phyloP scores from a whole-genome alignment of 2,329 filamentous ascomycete genomes.

The Penicillium sclerotiorum region DNA sequence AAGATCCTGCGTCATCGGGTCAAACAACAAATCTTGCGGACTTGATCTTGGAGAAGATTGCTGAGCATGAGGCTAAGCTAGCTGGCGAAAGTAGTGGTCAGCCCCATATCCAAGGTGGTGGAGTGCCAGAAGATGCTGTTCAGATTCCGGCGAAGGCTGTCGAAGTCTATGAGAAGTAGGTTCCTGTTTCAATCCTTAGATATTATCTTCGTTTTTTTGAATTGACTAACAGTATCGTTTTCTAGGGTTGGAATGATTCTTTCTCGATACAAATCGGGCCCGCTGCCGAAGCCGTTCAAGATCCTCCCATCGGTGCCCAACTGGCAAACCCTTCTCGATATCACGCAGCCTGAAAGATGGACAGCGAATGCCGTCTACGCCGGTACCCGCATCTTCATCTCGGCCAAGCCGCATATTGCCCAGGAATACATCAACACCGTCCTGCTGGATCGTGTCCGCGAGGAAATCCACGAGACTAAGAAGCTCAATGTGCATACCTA shows the following conservation, averaged over 20 bases:
- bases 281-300: conserved; percentile 96
- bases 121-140: conserved; percentile 73
- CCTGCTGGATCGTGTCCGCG: conserved; percentile 84
- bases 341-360: conserved; percentile 79
- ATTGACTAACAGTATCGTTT: conserved; percentile 15
- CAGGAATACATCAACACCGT: conserved; percentile 86
- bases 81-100: conserved; percentile 40
- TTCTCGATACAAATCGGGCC: conserved; percentile 92
- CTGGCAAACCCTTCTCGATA: conserved; percentile 84
- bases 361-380: conserved; percentile 83
- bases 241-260: conserved; percentile 79
- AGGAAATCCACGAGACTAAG: conserved; percentile 91
- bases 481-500: conserved; percentile 96
- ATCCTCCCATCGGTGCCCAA: conserved; percentile 89
- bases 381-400: conserved; percentile 89
- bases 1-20: conserved; percentile 48
- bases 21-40: conserved; percentile 81
- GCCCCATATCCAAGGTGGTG: conserved; percentile 54
- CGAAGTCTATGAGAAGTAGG: conserved; percentile 87
- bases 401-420: conserved; percentile 74
- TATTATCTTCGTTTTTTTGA: neutral
- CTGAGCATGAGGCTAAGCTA: conserved; percentile 77
- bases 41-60: conserved; percentile 91
- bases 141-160: conserved; percentile 89
- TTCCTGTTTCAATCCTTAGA: neutral